Percentiles rank a stretch among this genome's conserved stretches.
These are phyloP conservation scores for Carex arenaria DNA, from an alignment of 202 grass and related monocot genomes.

Conservation along the genomic window DNA sequence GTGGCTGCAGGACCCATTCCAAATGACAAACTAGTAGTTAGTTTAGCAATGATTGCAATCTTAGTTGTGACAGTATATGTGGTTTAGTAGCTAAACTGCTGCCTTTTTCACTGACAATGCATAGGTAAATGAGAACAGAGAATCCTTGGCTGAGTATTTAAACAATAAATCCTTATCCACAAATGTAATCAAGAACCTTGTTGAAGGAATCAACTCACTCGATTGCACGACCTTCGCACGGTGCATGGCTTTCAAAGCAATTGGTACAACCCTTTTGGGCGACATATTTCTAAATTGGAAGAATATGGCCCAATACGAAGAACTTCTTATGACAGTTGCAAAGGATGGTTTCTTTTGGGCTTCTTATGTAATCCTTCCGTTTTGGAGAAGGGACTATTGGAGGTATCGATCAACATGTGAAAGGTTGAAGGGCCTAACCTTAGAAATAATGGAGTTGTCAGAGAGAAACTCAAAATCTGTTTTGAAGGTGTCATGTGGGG, in stretches of 20 bases:
- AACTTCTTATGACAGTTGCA: conserved; percentile 69
- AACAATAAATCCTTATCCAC: conserved; percentile 51
- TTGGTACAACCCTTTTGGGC: conserved; percentile 67
- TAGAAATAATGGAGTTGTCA: conserved; percentile 39
- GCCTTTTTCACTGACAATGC: conserved; percentile 16
- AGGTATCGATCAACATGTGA: conserved; percentile 48
- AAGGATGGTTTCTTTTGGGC: conserved; percentile 91
- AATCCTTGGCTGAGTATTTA: conserved; percentile 61
- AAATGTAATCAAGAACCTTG: conserved; percentile 43
- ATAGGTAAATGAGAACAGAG: conserved; percentile 72
- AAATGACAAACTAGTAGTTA: neutral
- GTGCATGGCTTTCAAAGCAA: conserved; percentile 67
- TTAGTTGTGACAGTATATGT: neutral
- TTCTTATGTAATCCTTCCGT: conserved; percentile 61
- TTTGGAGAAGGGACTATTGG: conserved; percentile 83
- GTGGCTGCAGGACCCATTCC: neutral
- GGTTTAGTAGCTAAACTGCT: neutral
- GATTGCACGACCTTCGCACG: conserved; percentile 57
- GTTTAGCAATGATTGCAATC: neutral
- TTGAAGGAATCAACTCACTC: conserved; percentile 40
- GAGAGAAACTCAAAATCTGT: conserved; percentile 10
- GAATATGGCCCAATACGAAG: conserved; percentile 55
- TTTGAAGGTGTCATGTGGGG: conserved; percentile 46
- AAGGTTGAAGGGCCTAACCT: conserved; percentile 59
- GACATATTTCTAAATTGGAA: conserved; percentile 78